These are phyloP conservation scores for Rugonectria rugulosa DNA, from an alignment of 2,329 filamentous ascomycete species.

Conservation along the genomic window DNA sequence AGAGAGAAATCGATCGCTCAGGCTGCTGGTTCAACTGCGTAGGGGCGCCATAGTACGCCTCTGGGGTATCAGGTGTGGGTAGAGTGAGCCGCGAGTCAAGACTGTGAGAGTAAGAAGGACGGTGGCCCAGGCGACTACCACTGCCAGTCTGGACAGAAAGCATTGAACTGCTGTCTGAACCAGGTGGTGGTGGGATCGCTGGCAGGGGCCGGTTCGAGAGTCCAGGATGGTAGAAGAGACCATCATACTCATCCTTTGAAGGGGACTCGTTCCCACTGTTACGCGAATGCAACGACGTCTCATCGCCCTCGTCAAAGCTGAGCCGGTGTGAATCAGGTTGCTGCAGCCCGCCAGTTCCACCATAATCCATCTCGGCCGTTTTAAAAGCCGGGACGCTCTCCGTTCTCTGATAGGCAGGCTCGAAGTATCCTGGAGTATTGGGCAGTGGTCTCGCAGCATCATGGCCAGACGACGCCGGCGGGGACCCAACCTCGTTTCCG, in stretches of 20 bases:
- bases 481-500: conserved; percentile 55
- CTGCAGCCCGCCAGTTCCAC: conserved; percentile 87
- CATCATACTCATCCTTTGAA: conserved; percentile 77
- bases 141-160: conserved; percentile 52
- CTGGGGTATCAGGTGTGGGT: conserved; percentile 50
- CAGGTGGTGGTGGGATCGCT: conserved; percentile 66
- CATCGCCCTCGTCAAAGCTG: conserved; percentile 94
- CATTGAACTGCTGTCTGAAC: conserved; percentile 67
- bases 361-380: conserved; percentile 82
- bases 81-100: conserved; percentile 49
- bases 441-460: conserved; percentile 59
- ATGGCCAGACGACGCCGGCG: conserved; percentile 49
- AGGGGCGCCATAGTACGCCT: conserved; percentile 56
- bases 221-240: conserved; percentile 93
- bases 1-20: conserved; percentile 81
- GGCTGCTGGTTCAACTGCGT: conserved; percentile 53
- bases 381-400: conserved; percentile 52
- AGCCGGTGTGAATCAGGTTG: conserved; percentile 75
- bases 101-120: conserved; percentile 59
- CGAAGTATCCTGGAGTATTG: conserved; percentile 47
- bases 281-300: conserved; percentile 66
- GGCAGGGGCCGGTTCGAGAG: conserved; percentile 71
- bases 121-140: conserved; percentile 52
- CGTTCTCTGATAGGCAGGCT: conserved; percentile 37
- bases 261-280: conserved; percentile 71